These are phyloP conservation scores for Omphalotus guepiniiformis DNA, from an alignment of 768 basidiomycete genomes.

Conservation along the genomic window DNA sequence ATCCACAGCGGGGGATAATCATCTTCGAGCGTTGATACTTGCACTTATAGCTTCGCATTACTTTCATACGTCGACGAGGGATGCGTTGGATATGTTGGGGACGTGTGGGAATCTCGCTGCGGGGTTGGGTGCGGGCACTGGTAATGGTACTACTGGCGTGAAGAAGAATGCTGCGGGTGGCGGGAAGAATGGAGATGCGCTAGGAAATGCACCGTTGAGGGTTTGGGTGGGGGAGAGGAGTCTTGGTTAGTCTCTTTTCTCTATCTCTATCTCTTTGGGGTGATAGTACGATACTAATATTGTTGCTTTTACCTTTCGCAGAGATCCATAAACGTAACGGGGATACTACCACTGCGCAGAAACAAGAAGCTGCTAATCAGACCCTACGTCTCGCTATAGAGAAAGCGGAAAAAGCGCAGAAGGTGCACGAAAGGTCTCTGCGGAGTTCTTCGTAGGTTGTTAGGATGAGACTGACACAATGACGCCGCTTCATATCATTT, in stretches of 20 bases:
- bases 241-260: conserved; percentile 41
- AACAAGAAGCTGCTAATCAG: conserved; percentile 6
- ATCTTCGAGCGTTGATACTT: conserved; percentile 66
- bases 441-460: no score
- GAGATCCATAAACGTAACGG: conserved; percentile 4
- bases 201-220: conserved; percentile 63
- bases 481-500: no score
- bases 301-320: background rate
- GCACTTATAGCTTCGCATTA: conserved; percentile 69
- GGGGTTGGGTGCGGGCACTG: conserved; percentile 58
- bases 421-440: no score
- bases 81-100: conserved; percentile 60
- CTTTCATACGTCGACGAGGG: conserved; percentile 62
- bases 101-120: conserved; percentile 69
- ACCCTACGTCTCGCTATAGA: background rate
- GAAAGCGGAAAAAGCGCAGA: conserved; percentile 3
- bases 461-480: no score
- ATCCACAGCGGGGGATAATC: conserved; percentile 60
- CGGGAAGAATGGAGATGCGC: background rate
- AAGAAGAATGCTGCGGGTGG: conserved; percentile 10
- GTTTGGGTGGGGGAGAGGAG: conserved; percentile 73
- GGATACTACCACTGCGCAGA: background rate
- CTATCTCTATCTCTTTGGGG: background rate
- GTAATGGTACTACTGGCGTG: no score
- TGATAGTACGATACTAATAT: background rate